Base-by-base conservation (phyloP, 2,329 filamentous ascomycete species). In the Venturia aucupariae region DNA sequence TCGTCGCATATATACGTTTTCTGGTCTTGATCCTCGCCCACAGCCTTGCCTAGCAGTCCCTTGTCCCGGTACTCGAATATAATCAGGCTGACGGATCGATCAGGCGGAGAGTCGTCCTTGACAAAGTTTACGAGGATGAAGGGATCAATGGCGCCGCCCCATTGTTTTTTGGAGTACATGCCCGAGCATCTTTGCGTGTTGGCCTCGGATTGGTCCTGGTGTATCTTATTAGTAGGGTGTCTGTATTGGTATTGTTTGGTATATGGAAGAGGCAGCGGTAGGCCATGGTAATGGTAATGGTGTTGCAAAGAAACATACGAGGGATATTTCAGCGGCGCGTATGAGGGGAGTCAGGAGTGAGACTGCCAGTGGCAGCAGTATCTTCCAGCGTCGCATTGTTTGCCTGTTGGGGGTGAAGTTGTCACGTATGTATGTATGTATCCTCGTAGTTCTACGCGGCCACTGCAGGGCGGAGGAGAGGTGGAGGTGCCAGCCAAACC, bases 1-100 rank as follows among this genome's bases (percentile, higher is more conserved):
- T 87, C 80, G 74, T 90, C 86, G 79, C 94, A 99, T 68, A 97
- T 90, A 67, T 84, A 86, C 71, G 85, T 79, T 72, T 84, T 83
- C 79, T 86, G 80, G 60, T 77, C 74, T 41, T 82, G 78, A 62
- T 82, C 81, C n/a, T 70, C 51, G 62, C 82, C 81, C 5, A 38
- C 79, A 42, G 82, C 82, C 65, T 89, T 82, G 54, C 93, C 92
- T 68, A 99, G 86, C 64, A 93, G 81, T 62, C 85, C 78, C 73
- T 89, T 86, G 73, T 99, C 94, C 69, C 84, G 86, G 90, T 92
- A 99, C 77, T 99, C 93, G 75, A 96, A 99, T 68, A 99, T 88
- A 62, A 96, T 82, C 70, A 97, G 77, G 75, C 91, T 95, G 68
- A 92, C 88, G 54, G 90, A 80, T 5, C 90, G 88, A 73, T 96